These are phyloP conservation scores for Candida gigantensis DNA, from an alignment of 1,139 yeast genomes.

Conservation along the genomic window DNA sequence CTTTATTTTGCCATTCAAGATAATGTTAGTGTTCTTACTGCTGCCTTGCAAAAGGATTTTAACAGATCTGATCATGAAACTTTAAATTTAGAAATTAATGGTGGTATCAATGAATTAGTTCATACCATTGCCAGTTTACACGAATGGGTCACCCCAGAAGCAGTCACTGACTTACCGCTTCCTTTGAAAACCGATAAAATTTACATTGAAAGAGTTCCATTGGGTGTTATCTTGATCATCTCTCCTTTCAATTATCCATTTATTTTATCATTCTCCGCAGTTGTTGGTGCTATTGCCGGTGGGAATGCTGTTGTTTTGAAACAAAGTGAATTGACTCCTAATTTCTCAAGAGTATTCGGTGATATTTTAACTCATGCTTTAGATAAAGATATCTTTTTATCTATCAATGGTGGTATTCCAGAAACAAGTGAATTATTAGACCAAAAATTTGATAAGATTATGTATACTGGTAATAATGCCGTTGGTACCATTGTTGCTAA, in stretches of 20 bases:
- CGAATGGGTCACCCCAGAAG: slow-evolving; percentile 60
- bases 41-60: slow-evolving; percentile 68
- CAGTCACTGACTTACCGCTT: slow-evolving; percentile 46
- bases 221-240: slow-evolving; percentile 75
- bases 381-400: slow-evolving; percentile 57
- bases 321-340: slow-evolving; percentile 76
- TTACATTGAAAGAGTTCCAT: slow-evolving; percentile 63
- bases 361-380: slow-evolving; percentile 54
- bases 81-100: slow-evolving; percentile 54
- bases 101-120: slow-evolving; percentile 56
- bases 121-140: slow-evolving; percentile 61
- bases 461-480: slow-evolving; percentile 78
- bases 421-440: slow-evolving; percentile 70
- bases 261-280: slow-evolving; percentile 60
- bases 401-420: slow-evolving; percentile 72
- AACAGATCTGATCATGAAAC: slow-evolving; percentile 66
- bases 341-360: slow-evolving; percentile 57
- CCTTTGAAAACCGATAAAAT: slow-evolving; percentile 49
- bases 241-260: slow-evolving; percentile 91
- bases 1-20: slow-evolving; percentile 67
- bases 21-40: slow-evolving; percentile 53
- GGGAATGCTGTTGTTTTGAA: slow-evolving; percentile 84
- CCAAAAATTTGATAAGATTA: slow-evolving; percentile 75
- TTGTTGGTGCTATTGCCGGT: slow-evolving; percentile 81
- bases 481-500: slow-evolving; percentile 80